Evolutionary conservation across 768 basidiomycete genomes (phyloP).

Genomic region (Botryobasidium botryosum): DNA sequence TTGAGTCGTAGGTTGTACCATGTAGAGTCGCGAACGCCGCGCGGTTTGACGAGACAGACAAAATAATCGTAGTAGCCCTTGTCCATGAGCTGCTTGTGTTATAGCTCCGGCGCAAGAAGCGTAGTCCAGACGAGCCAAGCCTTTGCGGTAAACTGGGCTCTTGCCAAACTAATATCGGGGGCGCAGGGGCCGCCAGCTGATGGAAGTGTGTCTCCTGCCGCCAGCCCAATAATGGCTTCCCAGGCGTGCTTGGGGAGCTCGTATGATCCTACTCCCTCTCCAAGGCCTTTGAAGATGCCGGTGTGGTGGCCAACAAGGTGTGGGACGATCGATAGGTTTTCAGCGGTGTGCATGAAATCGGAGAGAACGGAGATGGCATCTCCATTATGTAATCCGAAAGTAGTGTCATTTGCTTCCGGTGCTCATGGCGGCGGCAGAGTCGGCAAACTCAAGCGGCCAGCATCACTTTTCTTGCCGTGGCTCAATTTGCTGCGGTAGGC

Average conservation of each 20-base stretch:
- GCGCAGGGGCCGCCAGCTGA: constrained; percentile 19
- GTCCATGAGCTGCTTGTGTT: constrained; percentile 19
- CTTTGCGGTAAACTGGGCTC: constrained; percentile 22
- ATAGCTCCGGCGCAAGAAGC: constrained; percentile 25
- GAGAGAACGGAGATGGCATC: constrained; percentile 28
- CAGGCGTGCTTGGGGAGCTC: constrained; percentile 21
- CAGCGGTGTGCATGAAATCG: constrained; percentile 37
- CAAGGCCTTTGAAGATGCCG: constrained; percentile 26
- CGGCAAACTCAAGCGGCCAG: no score
- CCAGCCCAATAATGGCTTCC: constrained; percentile 26
- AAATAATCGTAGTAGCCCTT: constrained; percentile 28
- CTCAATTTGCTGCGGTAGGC: no score
- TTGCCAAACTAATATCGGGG: constrained; percentile 21
- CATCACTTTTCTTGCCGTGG: no score
- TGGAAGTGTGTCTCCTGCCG: constrained; percentile 25
- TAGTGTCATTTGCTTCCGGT: constrained; percentile 21
- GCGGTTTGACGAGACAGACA: no score
- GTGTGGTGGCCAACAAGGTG: constrained; percentile 27
- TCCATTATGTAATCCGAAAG: constrained; percentile 17
- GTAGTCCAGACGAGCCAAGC: constrained; percentile 25
- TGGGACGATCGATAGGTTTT: constrained; percentile 27
- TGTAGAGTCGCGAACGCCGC: constrained; percentile 22
- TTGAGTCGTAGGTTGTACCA: no score
- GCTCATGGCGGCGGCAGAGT: no score
- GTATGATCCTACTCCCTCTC: constrained; percentile 18